Evolutionary conservation across 176 grass and related monocot genomes (phyloP).

Genomic region (Eleusine coracana): DNA sequence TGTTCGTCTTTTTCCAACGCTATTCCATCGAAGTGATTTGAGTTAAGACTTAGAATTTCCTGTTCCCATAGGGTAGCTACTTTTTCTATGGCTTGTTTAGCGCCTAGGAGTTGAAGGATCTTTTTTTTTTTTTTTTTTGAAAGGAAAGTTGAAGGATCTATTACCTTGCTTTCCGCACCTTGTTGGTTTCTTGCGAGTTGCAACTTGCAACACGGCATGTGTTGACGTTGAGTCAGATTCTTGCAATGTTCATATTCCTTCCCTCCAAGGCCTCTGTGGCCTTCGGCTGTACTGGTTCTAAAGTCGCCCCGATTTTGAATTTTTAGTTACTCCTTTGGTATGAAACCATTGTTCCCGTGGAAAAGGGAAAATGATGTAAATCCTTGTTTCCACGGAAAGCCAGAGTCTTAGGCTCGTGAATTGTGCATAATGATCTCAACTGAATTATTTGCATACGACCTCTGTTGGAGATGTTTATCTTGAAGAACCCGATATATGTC

Average conservation of each 20-base stretch:
- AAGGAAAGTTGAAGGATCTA: conserved; percentile 14
- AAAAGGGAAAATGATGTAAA: too few relatives aligned
- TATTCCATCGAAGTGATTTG: neutral
- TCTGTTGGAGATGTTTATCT: neutral
- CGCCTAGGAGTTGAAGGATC: conserved; percentile 14
- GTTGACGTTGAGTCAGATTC: conserved; percentile 18
- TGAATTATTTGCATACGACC: too few relatives aligned
- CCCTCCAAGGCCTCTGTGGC: neutral
- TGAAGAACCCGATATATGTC: neutral
- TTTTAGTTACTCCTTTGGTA: too few relatives aligned
- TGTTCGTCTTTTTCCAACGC: neutral
- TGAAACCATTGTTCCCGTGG: too few relatives aligned
- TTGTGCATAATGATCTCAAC: too few relatives aligned
- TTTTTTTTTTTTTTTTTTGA: neutral
- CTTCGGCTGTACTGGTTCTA: conserved; percentile 5
- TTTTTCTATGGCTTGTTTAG: neutral
- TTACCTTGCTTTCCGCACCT: conserved; percentile 35
- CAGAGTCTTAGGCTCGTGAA: too few relatives aligned
- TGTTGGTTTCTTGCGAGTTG: conserved; percentile 37
- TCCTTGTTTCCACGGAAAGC: neutral
- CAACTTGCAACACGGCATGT: conserved; percentile 11
- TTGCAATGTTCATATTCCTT: conserved; percentile 16
- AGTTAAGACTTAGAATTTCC: neutral
- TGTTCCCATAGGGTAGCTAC: conserved; percentile 11
- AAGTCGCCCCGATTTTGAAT: neutral